Conservation (phyloP, 306 rosid species). For the Inga laurina region DNA sequence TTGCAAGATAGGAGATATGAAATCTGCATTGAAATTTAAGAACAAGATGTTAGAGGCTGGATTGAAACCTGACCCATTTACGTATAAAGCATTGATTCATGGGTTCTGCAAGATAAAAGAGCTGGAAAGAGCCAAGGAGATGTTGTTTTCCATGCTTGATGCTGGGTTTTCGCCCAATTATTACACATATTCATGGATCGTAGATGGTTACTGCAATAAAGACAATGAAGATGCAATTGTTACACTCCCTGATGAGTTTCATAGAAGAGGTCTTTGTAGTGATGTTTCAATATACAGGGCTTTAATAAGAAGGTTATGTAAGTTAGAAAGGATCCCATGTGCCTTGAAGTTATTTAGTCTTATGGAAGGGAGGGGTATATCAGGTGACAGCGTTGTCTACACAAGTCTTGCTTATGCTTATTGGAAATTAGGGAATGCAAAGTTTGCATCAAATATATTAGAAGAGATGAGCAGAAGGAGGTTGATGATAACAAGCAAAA, state of each 20-base stretch:
- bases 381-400: conserved; percentile 67
- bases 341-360: conserved; percentile 59
- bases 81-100: conserved; percentile 78
- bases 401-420: conserved; percentile 73
- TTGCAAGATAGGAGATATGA: conserved; percentile 78
- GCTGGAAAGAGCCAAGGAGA: conserved; percentile 62
- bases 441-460: conserved; percentile 48
- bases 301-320: conserved; percentile 77
- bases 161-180: conserved; percentile 71
- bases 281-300: conserved; percentile 80
- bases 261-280: conserved; percentile 54
- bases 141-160: conserved; percentile 65
- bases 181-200: conserved; percentile 74
- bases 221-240: conserved; percentile 58
- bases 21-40: conserved; percentile 78
- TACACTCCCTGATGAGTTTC: conserved; percentile 64
- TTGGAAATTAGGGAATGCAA: conserved; percentile 65
- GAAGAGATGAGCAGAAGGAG: conserved; percentile 69
- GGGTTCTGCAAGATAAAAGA: conserved; percentile 71
- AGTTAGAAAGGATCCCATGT: conserved; percentile 53
- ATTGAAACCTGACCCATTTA: conserved; percentile 69
- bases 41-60: conserved; percentile 76
- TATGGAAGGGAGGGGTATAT: conserved; percentile 61
- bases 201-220: conserved; percentile 65
- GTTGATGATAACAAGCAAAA: conserved; percentile 66